Base-by-base conservation (phyloP, 2,329 filamentous ascomycete genomes). In the Penicillium glabrum region DNA sequence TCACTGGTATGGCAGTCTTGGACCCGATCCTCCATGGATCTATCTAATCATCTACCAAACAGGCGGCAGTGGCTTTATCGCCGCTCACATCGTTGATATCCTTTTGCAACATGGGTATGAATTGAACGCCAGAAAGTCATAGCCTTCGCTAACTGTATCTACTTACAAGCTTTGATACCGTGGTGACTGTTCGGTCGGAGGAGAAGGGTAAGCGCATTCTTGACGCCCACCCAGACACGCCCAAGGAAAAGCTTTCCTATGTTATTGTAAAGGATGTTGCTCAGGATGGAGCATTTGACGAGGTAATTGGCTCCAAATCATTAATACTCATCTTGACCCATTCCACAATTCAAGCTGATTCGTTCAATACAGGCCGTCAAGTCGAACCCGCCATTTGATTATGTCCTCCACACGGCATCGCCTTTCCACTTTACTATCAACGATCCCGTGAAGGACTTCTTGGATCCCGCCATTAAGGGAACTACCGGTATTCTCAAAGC, bases 341-440 rank as follows among this genome's bases (percentile, higher is more conserved):
- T 13, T 23, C n/a, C 19, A 19, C 21, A 23, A 23, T 23, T 23
- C n/a, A 41, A 13, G 29, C 46, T 49, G 46, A 46, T 31, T 2
- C 21, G 16, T 10, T 43, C 23, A 6, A 53, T 45, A 23, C 19
- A 75, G 71, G 84, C 83, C 16, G 80, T 87, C 47, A 77, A 84
- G 61, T 85, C 83, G 16, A 78, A 83, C 53, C 84, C 84, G 0
- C 83, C 86, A 0, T 89, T 93, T 60, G 87, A 90, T 65, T 86
- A 83, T 46, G 88, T 93, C 48, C 80, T 91, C 51, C 88, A 91
- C 71, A 90, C 88, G 6, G 88, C 89, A 2, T 87, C 84, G 0
- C 89, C 90, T 0, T 93, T 90, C 77, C 87, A 89, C 65, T 83
- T 86, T 69, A 88, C 88, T 33, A 85, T 95, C 54, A 60, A 90